Conservation (phyloP, 2,329 filamentous ascomycete species). For the Trichoderma breve region DNA sequence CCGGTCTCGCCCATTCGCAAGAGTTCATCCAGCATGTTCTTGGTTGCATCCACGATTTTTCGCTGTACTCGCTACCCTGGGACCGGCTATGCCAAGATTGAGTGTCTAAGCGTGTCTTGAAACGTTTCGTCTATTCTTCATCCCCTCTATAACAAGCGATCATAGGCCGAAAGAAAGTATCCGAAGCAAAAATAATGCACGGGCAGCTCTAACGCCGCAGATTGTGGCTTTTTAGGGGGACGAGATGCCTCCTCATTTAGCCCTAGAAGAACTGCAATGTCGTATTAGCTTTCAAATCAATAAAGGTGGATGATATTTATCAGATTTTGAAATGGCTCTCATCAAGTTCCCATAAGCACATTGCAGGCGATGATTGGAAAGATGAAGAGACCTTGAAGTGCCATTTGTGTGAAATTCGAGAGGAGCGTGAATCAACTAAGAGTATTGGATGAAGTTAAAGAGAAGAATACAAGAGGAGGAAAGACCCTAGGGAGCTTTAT, state of each 20-base stretch:
- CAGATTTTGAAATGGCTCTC: background rate
- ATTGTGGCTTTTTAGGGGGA: too few relatives aligned
- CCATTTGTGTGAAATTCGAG: background rate
- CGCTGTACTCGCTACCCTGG: background rate
- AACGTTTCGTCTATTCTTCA: too few relatives aligned
- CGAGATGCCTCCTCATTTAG: background rate
- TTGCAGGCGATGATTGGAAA: background rate
- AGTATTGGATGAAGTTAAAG: background rate
- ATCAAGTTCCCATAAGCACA: background rate
- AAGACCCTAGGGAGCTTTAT: background rate
- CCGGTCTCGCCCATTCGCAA: background rate
- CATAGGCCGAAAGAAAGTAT: too few relatives aligned
- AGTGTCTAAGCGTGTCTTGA: background rate
- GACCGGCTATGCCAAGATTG: background rate
- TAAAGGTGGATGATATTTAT: background rate
- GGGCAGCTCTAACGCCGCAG: too few relatives aligned
- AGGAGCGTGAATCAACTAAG: background rate
- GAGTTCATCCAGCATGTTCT: background rate
- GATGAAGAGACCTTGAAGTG: background rate
- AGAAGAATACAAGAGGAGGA: background rate
- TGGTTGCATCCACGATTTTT: background rate
- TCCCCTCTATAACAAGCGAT: too few relatives aligned
- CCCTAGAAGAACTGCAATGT: background rate
- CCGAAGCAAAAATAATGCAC: too few relatives aligned
- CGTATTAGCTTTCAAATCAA: background rate